A percentile compares a stretch with the other conserved stretches of the same genome.
phyloP scores from a whole-genome alignment of 2,329 filamentous ascomycete species.

The Camillea tinctor region DNA sequence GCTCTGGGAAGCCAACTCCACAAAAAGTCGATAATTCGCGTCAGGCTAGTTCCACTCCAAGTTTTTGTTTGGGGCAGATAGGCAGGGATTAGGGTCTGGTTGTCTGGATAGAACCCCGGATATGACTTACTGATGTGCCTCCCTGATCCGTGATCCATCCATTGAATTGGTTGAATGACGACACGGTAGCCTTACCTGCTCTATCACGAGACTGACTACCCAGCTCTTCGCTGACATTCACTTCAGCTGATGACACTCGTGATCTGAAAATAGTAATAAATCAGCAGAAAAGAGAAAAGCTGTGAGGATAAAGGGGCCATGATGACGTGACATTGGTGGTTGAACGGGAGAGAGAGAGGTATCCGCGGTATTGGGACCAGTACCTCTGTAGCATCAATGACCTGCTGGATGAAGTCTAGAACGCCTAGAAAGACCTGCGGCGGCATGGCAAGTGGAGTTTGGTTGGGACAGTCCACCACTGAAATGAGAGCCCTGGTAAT shows the following conservation, averaged over 20 bases:
- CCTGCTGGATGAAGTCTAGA: constrained; percentile 23
- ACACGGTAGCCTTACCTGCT: constrained; percentile 1
- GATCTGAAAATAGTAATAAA: background rate
- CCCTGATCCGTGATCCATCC: constrained; percentile 13
- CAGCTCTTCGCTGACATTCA: background rate
- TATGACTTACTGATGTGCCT: constrained; percentile 14
- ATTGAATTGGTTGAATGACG: background rate
- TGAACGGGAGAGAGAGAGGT: constrained; percentile 3
- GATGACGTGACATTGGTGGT: constrained; percentile 4
- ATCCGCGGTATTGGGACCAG: constrained; percentile 30
- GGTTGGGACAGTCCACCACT: background rate
- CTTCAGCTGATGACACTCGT: background rate
- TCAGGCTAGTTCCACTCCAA: constrained; percentile 6
- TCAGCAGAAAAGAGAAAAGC: too few relatives aligned
- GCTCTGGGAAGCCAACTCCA: constrained; percentile 18
- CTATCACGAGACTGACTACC: background rate
- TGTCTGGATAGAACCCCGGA: constrained; percentile 14
- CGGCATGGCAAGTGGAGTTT: constrained; percentile 9
- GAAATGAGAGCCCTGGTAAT: background rate
- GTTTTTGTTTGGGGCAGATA: constrained; percentile 1
- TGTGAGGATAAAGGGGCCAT: constrained; percentile 1
- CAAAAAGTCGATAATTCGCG: constrained; percentile 16
- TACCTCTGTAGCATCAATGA: constrained; percentile 12
- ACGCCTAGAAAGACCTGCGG: constrained; percentile 12
- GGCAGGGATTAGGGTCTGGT: constrained; percentile 15